Conservation (phyloP, 441 rosid genomes). For the Adansonia gregorii region DNA sequence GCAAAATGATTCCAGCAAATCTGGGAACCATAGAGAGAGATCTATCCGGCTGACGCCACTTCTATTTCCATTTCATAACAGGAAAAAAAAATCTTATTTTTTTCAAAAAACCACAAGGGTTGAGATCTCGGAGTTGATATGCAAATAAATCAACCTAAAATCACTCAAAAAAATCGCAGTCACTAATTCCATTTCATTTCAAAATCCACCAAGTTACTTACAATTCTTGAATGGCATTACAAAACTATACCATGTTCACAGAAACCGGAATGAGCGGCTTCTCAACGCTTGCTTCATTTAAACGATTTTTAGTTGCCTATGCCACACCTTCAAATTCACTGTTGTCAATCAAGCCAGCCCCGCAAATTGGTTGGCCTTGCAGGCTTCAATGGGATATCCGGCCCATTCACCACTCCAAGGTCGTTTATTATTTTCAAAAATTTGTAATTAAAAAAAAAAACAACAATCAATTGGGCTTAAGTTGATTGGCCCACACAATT, state of each 20-base stretch:
- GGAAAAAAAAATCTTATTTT: too few relatives aligned
- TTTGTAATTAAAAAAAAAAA: too few relatives aligned
- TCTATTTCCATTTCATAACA: too few relatives aligned
- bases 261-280: slow-evolving; percentile 25
- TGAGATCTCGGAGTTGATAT: too few relatives aligned
- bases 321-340: too few relatives aligned
- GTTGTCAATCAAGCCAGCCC: background rate
- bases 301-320: too few relatives aligned
- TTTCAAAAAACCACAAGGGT: background rate
- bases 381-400: background rate
- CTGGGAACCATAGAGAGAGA: background rate
- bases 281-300: slow-evolving; percentile 37
- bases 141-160: too few relatives aligned
- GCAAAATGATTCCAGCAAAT: background rate
- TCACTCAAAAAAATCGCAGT: too few relatives aligned
- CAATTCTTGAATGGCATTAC: slow-evolving; percentile 22
- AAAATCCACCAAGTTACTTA: slow-evolving; percentile 8
- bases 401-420: background rate
- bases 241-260: background rate
- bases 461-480: too few relatives aligned
- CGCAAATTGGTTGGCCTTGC: background rate
- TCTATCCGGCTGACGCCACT: too few relatives aligned
- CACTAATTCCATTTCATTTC: background rate
- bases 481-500: too few relatives aligned
- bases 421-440: too few relatives aligned